Percentiles rank a stretch among this genome's conserved stretches.
These are phyloP conservation scores for Suhomyces ambrosiae DNA, from an alignment of 1,139 yeast genomes.

Conservation along the genomic window DNA sequence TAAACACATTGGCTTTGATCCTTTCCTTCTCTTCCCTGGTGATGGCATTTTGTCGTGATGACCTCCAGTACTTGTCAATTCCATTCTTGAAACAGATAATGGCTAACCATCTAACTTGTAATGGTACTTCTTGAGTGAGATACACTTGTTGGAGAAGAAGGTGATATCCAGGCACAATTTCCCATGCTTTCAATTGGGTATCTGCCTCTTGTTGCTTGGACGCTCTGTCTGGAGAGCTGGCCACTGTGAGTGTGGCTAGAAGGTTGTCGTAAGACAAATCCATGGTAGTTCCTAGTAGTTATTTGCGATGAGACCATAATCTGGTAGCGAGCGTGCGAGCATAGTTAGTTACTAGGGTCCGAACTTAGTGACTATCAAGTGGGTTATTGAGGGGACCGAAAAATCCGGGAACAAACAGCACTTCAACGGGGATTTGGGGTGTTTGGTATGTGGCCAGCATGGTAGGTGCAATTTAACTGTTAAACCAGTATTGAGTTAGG, in stretches of 20 bases:
- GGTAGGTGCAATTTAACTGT: too few relatives aligned
- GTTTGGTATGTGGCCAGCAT: too few relatives aligned
- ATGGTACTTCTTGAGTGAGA: conserved; percentile 55
- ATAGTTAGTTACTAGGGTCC: too few relatives aligned
- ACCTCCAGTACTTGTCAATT: conserved; percentile 79
- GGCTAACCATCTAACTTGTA: conserved; percentile 82
- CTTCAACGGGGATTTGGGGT: too few relatives aligned
- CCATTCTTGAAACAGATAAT: conserved; percentile 88
- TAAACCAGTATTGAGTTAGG: too few relatives aligned
- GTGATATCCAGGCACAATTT: conserved; percentile 60
- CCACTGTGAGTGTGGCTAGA: conserved; percentile 40
- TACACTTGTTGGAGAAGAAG: conserved; percentile 62
- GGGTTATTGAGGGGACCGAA: too few relatives aligned
- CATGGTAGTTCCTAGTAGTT: conserved; percentile 11
- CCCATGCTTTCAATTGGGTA: conserved; percentile 68
- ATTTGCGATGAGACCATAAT: neutral
- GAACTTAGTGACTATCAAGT: too few relatives aligned
- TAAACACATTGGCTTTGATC: conserved; percentile 62
- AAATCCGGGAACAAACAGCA: too few relatives aligned
- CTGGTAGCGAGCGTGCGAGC: too few relatives aligned
- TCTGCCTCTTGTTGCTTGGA: conserved; percentile 65
- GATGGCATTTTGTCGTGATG: conserved; percentile 59
- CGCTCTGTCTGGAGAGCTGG: conserved; percentile 53
- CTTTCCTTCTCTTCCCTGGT: conserved; percentile 66
- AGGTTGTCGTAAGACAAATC: conserved; percentile 20